Percentiles rank a stretch among this genome's conserved stretches.
Evolutionary conservation across 1,139 yeast genomes (phyloP).

Genomic region (Pichia sp.): DNA sequence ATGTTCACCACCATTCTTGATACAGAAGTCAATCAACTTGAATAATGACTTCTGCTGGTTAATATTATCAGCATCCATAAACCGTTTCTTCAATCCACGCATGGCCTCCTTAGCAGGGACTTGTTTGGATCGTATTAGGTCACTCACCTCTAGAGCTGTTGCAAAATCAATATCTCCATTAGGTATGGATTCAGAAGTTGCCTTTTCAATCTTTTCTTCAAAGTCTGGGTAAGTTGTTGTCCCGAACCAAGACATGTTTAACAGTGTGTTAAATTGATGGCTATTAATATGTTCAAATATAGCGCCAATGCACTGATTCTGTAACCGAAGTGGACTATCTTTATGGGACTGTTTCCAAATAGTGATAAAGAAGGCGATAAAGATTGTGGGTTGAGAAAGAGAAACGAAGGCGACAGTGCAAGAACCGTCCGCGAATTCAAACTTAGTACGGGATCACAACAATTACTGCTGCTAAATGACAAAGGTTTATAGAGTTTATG

Average conservation of each 20-base stretch:
- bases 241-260: conserved; percentile 58
- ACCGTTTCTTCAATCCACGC: conserved; percentile 71
- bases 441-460: too few relatives aligned
- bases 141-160: conserved; percentile 81
- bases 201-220: conserved; percentile 62
- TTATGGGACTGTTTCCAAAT: not conserved
- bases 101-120: conserved; percentile 80
- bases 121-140: conserved; percentile 74
- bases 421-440: too few relatives aligned
- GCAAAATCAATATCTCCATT: conserved; percentile 84
- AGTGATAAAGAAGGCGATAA: too few relatives aligned
- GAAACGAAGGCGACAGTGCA: too few relatives aligned
- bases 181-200: conserved; percentile 87
- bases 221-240: conserved; percentile 37
- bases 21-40: conserved; percentile 75
- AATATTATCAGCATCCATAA: conserved; percentile 55
- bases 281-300: not conserved
- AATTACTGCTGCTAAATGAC: too few relatives aligned
- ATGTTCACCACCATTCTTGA: conserved; percentile 89
- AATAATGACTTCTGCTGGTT: conserved; percentile 70
- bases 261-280: too few relatives aligned
- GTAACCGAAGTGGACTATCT: not conserved
- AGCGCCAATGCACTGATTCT: not conserved
- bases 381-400: too few relatives aligned
- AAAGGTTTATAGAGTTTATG: too few relatives aligned